Evolutionary conservation across 495 filamentous ascomycete species (phyloP).

Genomic region (Podospora appendiculata): DNA sequence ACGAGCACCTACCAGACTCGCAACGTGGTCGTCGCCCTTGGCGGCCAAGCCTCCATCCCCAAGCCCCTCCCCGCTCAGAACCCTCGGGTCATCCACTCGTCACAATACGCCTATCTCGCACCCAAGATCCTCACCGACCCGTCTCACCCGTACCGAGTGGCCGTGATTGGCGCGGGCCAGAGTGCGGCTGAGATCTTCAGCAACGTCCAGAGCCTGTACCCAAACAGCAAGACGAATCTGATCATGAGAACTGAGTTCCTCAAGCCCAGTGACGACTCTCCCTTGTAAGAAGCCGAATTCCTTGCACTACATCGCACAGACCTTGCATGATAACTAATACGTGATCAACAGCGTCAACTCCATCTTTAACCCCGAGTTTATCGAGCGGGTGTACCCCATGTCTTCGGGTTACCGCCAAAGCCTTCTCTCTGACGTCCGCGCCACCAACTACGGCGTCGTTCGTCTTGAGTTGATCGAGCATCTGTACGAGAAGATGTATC

Average conservation of each 20-base stretch:
- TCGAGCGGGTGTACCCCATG: constrained; percentile 65
- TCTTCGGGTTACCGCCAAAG: constrained; percentile 51
- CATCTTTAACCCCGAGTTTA: constrained; percentile 81
- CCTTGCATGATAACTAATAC: constrained; percentile 3
- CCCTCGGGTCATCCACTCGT: constrained; percentile 74
- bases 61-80: constrained; percentile 52
- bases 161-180: constrained; percentile 82
- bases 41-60: constrained; percentile 74
- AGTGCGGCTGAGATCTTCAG: constrained; percentile 93
- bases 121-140: constrained; percentile 52
- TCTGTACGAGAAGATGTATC: constrained; percentile 77
- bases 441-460: constrained; percentile 93
- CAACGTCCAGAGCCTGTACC: constrained; percentile 75
- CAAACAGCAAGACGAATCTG: constrained; percentile 66
- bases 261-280: constrained; percentile 87
- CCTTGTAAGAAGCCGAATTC: constrained; percentile 59
- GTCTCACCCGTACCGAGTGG: constrained; percentile 57
- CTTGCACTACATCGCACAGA: neutral
- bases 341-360: constrained; percentile 69
- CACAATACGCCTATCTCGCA: constrained; percentile 65
- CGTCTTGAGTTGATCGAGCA: constrained; percentile 78
- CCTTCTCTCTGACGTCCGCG: constrained; percentile 56
- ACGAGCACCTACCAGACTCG: constrained; percentile 42
- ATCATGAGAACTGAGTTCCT: constrained; percentile 74
- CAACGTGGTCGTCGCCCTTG: constrained; percentile 81